These are phyloP conservation scores for Atkinsonella texensis DNA, from an alignment of 2,329 filamentous ascomycete species.

Conservation along the genomic window DNA sequence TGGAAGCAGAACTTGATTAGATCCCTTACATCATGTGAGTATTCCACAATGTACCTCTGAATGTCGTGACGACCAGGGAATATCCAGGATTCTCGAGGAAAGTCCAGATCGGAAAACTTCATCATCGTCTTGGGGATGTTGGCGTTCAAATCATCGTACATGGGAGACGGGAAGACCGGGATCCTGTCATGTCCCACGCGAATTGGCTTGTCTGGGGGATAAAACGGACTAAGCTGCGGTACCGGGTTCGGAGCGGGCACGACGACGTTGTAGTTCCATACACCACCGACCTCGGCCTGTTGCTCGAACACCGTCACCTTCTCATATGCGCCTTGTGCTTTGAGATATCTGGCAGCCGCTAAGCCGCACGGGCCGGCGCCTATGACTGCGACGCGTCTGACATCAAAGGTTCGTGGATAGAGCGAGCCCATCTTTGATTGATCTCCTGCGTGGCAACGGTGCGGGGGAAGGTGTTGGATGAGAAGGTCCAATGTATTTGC, in stretches of 20 bases:
- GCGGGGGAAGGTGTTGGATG: not conserved
- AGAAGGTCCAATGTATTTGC: not conserved
- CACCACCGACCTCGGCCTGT: constrained; percentile 61
- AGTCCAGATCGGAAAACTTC: constrained; percentile 61
- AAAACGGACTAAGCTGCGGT: constrained; percentile 57
- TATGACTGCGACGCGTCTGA: constrained; percentile 60
- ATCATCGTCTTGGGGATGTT: constrained; percentile 79
- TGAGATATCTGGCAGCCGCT: constrained; percentile 67
- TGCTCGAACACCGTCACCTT: constrained; percentile 74
- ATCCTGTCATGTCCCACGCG: constrained; percentile 27
- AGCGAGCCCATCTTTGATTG: constrained; percentile 17
- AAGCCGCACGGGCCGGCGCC: constrained; percentile 75
- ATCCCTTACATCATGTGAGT: constrained; percentile 54
- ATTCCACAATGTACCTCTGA: constrained; percentile 59
- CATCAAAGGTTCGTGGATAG: constrained; percentile 26
- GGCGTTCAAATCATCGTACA: constrained; percentile 73
- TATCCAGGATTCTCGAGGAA: constrained; percentile 51
- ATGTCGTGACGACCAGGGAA: constrained; percentile 66
- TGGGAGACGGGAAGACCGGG: constrained; percentile 64
- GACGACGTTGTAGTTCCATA: constrained; percentile 66
- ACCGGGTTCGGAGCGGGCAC: constrained; percentile 38
- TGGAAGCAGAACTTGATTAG: constrained; percentile 60
- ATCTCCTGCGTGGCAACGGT: not conserved
- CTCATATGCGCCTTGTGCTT: constrained; percentile 54
- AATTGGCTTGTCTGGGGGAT: constrained; percentile 50